phyloP scores from a whole-genome alignment of 176 grass and related monocot species.

The Canna indica region DNA sequence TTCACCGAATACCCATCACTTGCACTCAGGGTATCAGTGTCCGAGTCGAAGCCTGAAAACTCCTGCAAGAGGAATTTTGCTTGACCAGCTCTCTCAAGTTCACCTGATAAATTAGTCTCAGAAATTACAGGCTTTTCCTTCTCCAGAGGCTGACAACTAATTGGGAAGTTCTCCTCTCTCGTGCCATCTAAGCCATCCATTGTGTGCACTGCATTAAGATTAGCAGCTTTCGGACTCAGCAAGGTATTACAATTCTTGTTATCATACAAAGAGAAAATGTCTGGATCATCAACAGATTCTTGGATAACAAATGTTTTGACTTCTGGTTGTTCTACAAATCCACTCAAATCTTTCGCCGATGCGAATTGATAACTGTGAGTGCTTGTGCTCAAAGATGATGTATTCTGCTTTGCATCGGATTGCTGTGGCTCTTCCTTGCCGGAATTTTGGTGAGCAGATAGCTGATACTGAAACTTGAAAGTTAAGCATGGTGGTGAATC shows the following conservation, averaged over 20 bases:
- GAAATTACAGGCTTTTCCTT: slow-evolving; percentile 9
- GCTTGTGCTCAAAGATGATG: slow-evolving; percentile 11
- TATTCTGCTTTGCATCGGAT: background rate
- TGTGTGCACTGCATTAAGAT: slow-evolving; percentile 11
- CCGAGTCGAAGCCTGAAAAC: slow-evolving; percentile 60
- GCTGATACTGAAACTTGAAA: slow-evolving; percentile 70
- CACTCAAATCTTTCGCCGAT: slow-evolving; percentile 60
- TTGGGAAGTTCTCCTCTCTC: slow-evolving; percentile 7
- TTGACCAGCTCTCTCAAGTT: slow-evolving; percentile 5
- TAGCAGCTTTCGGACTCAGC: background rate
- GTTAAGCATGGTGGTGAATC: slow-evolving; percentile 27
- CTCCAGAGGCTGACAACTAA: background rate
- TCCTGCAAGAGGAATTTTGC: slow-evolving; percentile 41
- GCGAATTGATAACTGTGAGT: slow-evolving; percentile 50
- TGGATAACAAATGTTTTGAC: slow-evolving; percentile 53
- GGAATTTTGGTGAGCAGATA: slow-evolving; percentile 2
- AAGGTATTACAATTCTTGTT: background rate
- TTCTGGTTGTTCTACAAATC: slow-evolving; percentile 57
- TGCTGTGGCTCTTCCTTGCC: background rate
- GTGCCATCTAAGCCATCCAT: slow-evolving; percentile 2
- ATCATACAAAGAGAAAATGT: background rate
- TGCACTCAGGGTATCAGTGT: slow-evolving; percentile 54
- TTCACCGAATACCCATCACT: slow-evolving; percentile 95
- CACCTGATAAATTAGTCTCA: slow-evolving; percentile 19
- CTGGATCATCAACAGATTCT: slow-evolving; percentile 30